Evolutionary conservation across 371 early-diverging fungal species (phyloP).

Genomic region (Syncephalastrum monosporum): DNA sequence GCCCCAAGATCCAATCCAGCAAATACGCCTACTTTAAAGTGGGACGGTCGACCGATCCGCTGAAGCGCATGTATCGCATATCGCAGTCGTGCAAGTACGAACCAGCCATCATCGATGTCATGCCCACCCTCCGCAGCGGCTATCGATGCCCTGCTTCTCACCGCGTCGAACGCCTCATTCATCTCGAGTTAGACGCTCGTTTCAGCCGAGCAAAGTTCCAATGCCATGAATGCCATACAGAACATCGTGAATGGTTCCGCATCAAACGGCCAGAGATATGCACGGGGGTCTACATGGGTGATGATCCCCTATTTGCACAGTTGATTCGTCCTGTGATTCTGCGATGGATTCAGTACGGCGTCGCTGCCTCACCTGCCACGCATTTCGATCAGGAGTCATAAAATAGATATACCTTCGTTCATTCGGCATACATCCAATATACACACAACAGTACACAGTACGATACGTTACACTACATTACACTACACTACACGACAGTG

Average conservation of each 20-base stretch:
- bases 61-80: constrained; percentile 54
- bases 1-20: constrained; percentile 26
- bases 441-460: too few species aligned
- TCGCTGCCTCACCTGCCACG: constrained; percentile 16
- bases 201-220: constrained; percentile 23
- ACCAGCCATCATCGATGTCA: constrained; percentile 47
- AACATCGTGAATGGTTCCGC: constrained; percentile 53
- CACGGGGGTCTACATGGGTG: constrained; percentile 15
- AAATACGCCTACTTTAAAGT: constrained; percentile 52
- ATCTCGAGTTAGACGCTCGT: constrained; percentile 43
- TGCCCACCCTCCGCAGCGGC: constrained; percentile 26
- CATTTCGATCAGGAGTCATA: too few species aligned
- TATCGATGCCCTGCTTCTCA: constrained; percentile 45
- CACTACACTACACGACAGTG: not conserved
- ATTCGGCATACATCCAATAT: too few species aligned
- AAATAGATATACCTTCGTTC: too few species aligned
- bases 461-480: too few species aligned
- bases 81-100: constrained; percentile 38
- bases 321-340: constrained; percentile 29
- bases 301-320: constrained; percentile 26
- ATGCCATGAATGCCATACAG: constrained; percentile 37
- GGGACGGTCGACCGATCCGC: constrained; percentile 50
- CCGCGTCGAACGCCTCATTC: constrained; percentile 55
- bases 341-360: constrained; percentile 37
- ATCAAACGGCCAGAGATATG: constrained; percentile 9